Conservation (phyloP, 768 basidiomycete genomes). For the Podaxis pistillaris region DNA sequence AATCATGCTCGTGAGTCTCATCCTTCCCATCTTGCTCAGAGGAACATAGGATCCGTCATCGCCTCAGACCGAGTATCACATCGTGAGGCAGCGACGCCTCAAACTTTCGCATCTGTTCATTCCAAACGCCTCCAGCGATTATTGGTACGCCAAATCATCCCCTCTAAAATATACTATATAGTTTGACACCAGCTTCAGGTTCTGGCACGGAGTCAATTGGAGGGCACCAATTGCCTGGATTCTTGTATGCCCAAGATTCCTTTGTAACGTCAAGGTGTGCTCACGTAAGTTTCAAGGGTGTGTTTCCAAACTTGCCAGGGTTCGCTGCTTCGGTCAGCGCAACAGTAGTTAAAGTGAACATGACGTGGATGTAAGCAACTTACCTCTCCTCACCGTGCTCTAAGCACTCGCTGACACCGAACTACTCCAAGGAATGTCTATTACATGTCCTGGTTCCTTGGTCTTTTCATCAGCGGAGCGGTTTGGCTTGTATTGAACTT, state of each 20-base stretch:
- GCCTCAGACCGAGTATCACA: slow-evolving; percentile 26
- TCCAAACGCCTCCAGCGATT: slow-evolving; percentile 24
- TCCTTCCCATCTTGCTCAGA: not conserved
- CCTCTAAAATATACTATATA: too few species aligned
- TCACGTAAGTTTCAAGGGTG: slow-evolving; percentile 19
- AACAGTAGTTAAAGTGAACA: slow-evolving; percentile 16
- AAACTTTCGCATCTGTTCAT: slow-evolving; percentile 29
- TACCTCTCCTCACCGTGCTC: not conserved
- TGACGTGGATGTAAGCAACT: slow-evolving; percentile 23
- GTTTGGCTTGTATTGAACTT: slow-evolving; percentile 23
- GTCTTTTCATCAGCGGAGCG: slow-evolving; percentile 22
- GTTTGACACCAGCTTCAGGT: not conserved
- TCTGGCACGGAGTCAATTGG: slow-evolving; percentile 22
- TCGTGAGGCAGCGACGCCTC: slow-evolving; percentile 23
- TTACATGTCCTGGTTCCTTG: slow-evolving; percentile 27
- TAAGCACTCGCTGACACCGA: not conserved
- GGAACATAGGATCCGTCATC: not conserved
- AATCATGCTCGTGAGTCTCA: slow-evolving; percentile 27
- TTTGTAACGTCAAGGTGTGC: not conserved
- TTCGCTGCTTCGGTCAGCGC: slow-evolving; percentile 24
- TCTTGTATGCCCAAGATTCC: slow-evolving; percentile 18
- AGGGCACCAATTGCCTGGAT: slow-evolving; percentile 25
- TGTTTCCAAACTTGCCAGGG: slow-evolving; percentile 29
- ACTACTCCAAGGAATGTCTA: slow-evolving; percentile 19
- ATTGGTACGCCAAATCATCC: slow-evolving; percentile 21